These are phyloP conservation scores for Bipolaris gigantea DNA, from an alignment of 2,329 filamentous ascomycete species.

Conservation along the genomic window DNA sequence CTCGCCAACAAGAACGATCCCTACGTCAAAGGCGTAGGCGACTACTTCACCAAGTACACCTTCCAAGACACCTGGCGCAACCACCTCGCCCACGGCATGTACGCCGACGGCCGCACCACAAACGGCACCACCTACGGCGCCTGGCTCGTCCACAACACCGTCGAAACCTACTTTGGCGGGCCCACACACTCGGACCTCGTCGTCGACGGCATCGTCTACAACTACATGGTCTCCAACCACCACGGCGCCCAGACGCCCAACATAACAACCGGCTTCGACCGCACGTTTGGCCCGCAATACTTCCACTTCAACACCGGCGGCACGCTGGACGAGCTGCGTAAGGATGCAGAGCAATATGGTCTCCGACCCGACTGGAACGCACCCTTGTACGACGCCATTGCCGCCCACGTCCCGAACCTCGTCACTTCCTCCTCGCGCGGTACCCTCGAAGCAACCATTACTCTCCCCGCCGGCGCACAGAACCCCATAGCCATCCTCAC, in stretches of 20 bases:
- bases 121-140: constrained; percentile 60
- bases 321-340: constrained; percentile 46
- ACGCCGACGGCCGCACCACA: constrained; percentile 55
- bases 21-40: constrained; percentile 59
- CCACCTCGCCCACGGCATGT: constrained; percentile 60
- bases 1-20: constrained; percentile 58
- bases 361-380: constrained; percentile 58
- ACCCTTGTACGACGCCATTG: constrained; percentile 65
- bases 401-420: constrained; percentile 61
- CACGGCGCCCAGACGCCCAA: constrained; percentile 66
- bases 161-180: constrained; percentile 64
- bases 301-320: constrained; percentile 65
- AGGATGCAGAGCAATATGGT: constrained; percentile 56
- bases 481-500: constrained; percentile 60
- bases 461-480: constrained; percentile 56
- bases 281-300: constrained; percentile 66
- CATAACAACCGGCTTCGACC: constrained; percentile 65
- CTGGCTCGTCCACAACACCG: constrained; percentile 67
- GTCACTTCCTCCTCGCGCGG: constrained; percentile 57
- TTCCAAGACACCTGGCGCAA: constrained; percentile 62
- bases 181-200: constrained; percentile 64
- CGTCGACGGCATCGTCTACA: constrained; percentile 67
- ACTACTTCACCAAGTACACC: constrained; percentile 70
- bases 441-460: constrained; percentile 54
- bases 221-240: constrained; percentile 60